Conservation (phyloP, 805 yeast genomes). For the Starmera amethionina region DNA sequence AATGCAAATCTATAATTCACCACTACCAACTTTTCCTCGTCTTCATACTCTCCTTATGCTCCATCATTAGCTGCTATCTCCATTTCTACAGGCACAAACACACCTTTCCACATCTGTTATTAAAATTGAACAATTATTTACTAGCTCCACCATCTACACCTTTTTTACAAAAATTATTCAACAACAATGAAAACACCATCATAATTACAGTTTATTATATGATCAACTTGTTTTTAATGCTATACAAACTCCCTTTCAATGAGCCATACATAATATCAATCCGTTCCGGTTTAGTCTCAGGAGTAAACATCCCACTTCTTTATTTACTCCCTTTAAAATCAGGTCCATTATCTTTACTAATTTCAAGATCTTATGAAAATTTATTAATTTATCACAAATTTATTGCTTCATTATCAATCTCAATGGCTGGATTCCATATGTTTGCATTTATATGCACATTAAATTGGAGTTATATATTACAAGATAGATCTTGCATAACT, state of each 20-base stretch:
- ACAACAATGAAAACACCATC: conserved; percentile 7
- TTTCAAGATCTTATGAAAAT: conserved; percentile 14
- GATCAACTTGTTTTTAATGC: conserved; percentile 7
- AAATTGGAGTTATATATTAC: conserved; percentile 12
- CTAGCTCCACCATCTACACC: conserved; percentile 1
- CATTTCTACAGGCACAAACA: background rate
- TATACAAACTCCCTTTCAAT: conserved; percentile 12
- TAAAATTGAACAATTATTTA: background rate
- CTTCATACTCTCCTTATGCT: background rate
- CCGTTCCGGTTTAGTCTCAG: conserved; percentile 16
- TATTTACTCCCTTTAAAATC: conserved; percentile 17
- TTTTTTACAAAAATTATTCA: conserved; percentile 8
- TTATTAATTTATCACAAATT: conserved; percentile 16
- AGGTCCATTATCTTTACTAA: conserved; percentile 13
- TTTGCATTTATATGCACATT: conserved; percentile 9
- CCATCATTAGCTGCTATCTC: background rate
- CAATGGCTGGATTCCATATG: conserved; percentile 11
- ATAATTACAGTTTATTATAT: conserved; percentile 5
- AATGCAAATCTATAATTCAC: background rate
- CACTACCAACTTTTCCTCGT: background rate
- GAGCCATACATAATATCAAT: conserved; percentile 16
- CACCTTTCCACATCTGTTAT: background rate
- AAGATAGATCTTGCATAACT: conserved; percentile 3
- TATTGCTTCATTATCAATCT: conserved; percentile 11
- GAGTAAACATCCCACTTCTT: conserved; percentile 17